Percentiles rank a stretch among this genome's conserved stretches.
Evolutionary conservation across 2,329 filamentous ascomycete species (phyloP).

Genomic region (Claviceps spartinae): DNA sequence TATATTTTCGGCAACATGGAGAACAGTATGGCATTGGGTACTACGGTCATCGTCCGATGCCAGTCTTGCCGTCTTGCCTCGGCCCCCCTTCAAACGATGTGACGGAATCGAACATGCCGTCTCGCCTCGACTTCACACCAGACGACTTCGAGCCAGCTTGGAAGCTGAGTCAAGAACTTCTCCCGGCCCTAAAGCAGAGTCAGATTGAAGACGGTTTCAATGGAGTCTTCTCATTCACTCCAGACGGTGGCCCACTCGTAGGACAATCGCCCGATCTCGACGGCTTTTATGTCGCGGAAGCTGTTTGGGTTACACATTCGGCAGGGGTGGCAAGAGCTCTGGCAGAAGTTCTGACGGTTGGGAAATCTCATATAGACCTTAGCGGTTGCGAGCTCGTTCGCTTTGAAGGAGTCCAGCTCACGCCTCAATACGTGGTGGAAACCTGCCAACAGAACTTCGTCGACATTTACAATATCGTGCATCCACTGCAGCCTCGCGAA

Average conservation of each 20-base stretch:
- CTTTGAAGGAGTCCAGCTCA: conserved; percentile 48
- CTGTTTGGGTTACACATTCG: conserved; percentile 54
- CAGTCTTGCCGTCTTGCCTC: conserved; percentile 39
- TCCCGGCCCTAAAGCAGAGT: conserved; percentile 36
- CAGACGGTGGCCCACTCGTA: conserved; percentile 46
- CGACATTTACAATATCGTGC: conserved; percentile 51
- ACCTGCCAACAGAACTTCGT: conserved; percentile 48
- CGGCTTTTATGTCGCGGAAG: conserved; percentile 50
- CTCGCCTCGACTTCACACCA: conserved; percentile 43
- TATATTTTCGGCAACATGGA: conserved; percentile 53
- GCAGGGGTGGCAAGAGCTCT: conserved; percentile 48
- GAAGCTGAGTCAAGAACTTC: conserved; percentile 38
- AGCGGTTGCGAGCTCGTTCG: conserved; percentile 45
- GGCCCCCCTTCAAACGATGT: conserved; percentile 39
- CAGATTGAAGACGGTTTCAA: conserved; percentile 49
- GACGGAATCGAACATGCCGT: conserved; percentile 48
- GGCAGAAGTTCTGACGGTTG: conserved; percentile 43
- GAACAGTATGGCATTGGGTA: conserved; percentile 50
- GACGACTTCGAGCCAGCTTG: conserved; percentile 49
- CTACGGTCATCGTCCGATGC: conserved; percentile 50
- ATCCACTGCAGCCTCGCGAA: conserved; percentile 42
- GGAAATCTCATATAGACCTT: conserved; percentile 41
- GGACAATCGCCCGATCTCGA: conserved; percentile 44
- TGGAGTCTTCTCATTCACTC: conserved; percentile 52
- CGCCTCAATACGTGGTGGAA: conserved; percentile 40